phyloP scores from a whole-genome alignment of 176 grass and related monocot genomes.

The Eragrostis nindensis region DNA sequence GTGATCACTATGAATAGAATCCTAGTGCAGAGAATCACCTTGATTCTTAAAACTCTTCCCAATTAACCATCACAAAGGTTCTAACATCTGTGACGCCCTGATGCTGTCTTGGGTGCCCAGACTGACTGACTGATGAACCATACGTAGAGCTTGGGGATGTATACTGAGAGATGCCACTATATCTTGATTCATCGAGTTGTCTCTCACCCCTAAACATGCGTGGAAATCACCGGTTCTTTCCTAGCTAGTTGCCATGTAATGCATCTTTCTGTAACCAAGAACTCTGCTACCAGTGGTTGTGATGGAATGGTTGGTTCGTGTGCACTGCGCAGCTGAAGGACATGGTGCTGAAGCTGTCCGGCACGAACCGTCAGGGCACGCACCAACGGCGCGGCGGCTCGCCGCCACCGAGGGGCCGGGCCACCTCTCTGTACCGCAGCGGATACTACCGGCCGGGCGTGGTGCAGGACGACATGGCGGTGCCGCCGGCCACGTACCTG shows the following conservation, averaged over 20 bases:
- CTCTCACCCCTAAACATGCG: no score
- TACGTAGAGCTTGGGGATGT: not conserved
- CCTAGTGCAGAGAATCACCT: not conserved
- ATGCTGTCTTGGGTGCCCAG: not conserved
- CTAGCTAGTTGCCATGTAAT: no score
- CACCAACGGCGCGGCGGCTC: conserved; percentile 43
- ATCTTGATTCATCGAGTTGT: no score
- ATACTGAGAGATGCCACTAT: no score
- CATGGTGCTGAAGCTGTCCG: conserved; percentile 70
- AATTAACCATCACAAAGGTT: not conserved
- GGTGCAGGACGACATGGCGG: conserved; percentile 69
- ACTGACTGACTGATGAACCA: not conserved
- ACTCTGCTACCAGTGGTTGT: not conserved
- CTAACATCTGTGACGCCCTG: not conserved
- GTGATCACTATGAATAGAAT: no score
- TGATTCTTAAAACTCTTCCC: not conserved
- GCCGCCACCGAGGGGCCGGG: conserved; percentile 46
- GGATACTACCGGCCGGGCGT: conserved; percentile 61
- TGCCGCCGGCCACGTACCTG: conserved; percentile 57
- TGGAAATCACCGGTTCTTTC: no score
- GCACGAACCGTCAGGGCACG: conserved; percentile 40
- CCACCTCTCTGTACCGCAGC: conserved; percentile 62
- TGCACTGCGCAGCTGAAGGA: conserved; percentile 73
- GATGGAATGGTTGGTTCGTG: not conserved
- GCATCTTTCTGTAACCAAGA: not conserved